Percentiles rank a stretch among this genome's conserved stretches.
These are phyloP conservation scores for Anisodus acutangulus DNA, from an alignment of 257 asterid genomes.

Conservation along the genomic window DNA sequence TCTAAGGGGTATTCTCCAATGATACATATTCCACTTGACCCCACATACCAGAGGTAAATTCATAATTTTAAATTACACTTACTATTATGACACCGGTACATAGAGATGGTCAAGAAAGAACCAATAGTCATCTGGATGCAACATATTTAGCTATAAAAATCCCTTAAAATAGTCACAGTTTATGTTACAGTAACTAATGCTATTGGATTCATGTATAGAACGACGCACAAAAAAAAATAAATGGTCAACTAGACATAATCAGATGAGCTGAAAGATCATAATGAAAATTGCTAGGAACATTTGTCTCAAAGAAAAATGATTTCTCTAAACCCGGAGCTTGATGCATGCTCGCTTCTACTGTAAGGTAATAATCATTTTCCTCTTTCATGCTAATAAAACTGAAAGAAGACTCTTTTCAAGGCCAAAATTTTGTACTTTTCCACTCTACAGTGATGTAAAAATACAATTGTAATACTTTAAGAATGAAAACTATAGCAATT, in stretches of 20 bases:
- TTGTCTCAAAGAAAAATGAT: constrained; percentile 37
- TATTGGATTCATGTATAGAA: background rate
- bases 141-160: background rate
- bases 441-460: constrained; percentile 29
- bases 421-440: constrained; percentile 28
- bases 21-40: no score
- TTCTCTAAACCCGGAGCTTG: constrained; percentile 32
- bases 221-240: background rate
- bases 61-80: no score
- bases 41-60: no score
- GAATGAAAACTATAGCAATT: background rate
- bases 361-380: constrained; percentile 32
- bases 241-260: background rate
- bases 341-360: constrained; percentile 38
- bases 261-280: background rate
- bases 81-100: background rate
- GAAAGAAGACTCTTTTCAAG: constrained; percentile 27
- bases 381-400: constrained; percentile 27
- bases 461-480: background rate
- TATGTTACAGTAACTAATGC: background rate
- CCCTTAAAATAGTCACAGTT: background rate
- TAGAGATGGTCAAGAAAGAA: background rate
- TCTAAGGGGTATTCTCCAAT: no score
- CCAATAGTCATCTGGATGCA: background rate
- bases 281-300: constrained; percentile 20